phyloP scores from a whole-genome alignment of 106 monocot species.

The Dendrobium catenatum region DNA sequence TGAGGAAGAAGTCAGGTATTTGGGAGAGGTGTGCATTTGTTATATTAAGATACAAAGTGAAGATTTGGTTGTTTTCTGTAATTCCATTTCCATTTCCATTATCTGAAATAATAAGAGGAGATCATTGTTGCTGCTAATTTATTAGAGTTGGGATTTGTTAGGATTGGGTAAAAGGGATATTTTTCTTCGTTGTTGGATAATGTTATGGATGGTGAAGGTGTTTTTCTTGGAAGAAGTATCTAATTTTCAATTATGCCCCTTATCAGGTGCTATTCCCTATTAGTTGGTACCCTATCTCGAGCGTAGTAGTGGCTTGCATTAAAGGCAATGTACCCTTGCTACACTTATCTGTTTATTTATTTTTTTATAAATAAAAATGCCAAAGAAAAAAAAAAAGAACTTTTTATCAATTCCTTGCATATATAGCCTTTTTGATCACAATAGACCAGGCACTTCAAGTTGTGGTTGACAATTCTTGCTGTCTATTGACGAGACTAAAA shows the following conservation, averaged over 20 bases:
- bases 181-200: background rate
- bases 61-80: background rate
- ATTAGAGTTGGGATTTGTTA: background rate
- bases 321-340: no score
- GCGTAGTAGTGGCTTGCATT: no score
- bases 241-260: background rate
- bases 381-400: no score
- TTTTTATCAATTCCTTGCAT: background rate
- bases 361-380: no score
- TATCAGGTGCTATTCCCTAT: background rate
- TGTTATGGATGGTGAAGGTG: background rate
- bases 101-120: background rate
- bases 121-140: background rate
- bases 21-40: background rate
- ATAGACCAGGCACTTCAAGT: background rate
- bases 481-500: no score
- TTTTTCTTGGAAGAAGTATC: background rate
- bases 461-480: background rate
- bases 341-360: no score
- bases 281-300: background rate
- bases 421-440: background rate
- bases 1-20: no score
- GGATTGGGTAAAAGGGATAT: background rate
- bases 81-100: background rate
- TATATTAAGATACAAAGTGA: background rate